Evolutionary conservation across 1,284 basidiomycete genomes (phyloP).

Genomic region (Exobasidium rhododendri): DNA sequence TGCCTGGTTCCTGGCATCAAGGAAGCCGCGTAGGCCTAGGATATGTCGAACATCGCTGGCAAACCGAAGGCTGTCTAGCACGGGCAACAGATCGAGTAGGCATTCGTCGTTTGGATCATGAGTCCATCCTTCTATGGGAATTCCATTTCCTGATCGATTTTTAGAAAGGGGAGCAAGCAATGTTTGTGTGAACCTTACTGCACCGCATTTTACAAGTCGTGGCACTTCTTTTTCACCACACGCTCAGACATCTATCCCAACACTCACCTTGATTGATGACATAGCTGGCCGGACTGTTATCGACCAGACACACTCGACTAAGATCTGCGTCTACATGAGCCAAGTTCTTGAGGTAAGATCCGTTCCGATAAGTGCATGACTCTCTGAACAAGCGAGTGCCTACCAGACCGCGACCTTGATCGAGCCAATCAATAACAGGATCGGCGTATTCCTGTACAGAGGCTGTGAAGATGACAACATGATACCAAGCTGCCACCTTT

Average conservation of each 20-base stretch:
- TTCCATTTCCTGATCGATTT: conserved; percentile 70
- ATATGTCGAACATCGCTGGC: conserved; percentile 91
- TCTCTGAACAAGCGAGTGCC: conserved; percentile 85
- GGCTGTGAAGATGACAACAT: conserved; percentile 95
- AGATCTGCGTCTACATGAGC: conserved; percentile 83
- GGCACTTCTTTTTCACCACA: neutral
- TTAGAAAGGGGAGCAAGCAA: conserved; percentile 47
- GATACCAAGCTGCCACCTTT: conserved; percentile 90
- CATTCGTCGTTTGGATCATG: conserved; percentile 96
- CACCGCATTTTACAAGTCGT: neutral
- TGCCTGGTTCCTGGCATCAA: neutral
- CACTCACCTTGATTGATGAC: conserved; percentile 68
- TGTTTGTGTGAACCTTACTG: neutral
- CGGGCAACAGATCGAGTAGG: conserved; percentile 86
- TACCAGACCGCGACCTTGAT: conserved; percentile 81
- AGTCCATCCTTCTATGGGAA: conserved; percentile 98
- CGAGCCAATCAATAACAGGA: conserved; percentile 98
- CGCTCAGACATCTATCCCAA: conserved; percentile 61
- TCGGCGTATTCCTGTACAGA: conserved; percentile 99
- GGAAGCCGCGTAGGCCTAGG: conserved; percentile 61
- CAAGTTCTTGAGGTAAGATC: conserved; percentile 91
- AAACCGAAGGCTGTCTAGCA: conserved; percentile 91
- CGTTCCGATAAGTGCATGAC: conserved; percentile 89
- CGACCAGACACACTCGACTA: conserved; percentile 83
- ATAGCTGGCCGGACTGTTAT: conserved; percentile 94